Conservation (phyloP, 2,329 filamentous ascomycete genomes). For the Zelopaecilomyces penicillatus region DNA sequence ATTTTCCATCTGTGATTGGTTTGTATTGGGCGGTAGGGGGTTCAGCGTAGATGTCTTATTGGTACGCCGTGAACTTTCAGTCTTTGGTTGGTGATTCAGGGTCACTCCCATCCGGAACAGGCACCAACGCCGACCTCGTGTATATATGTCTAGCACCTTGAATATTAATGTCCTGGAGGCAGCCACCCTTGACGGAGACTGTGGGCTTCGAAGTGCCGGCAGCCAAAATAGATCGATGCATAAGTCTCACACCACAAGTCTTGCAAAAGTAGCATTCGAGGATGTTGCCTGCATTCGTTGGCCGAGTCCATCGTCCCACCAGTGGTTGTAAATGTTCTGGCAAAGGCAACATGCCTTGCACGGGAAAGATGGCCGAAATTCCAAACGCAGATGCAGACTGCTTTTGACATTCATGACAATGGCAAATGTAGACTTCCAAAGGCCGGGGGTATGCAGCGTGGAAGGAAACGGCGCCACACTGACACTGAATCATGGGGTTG, state of each 20-base stretch:
- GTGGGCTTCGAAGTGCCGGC: conserved; percentile 29
- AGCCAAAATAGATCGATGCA: conserved; percentile 32
- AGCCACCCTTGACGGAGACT: conserved; percentile 39
- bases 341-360: conserved; percentile 32
- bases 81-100: conserved; percentile 11
- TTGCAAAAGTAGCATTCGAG: conserved; percentile 36
- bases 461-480: conserved; percentile 32
- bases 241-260: conserved; percentile 36
- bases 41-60: background rate
- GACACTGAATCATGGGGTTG: conserved; percentile 24
- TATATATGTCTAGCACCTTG: conserved; percentile 36
- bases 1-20: too few species aligned
- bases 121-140: conserved; percentile 34
- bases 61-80: background rate
- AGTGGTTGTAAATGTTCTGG: conserved; percentile 21
- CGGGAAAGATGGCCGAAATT: conserved; percentile 34
- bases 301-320: conserved; percentile 29
- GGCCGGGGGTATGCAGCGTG: conserved; percentile 26
- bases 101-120: conserved; percentile 30
- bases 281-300: conserved; percentile 30
- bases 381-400: conserved; percentile 39
- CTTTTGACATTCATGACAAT: conserved; percentile 37
- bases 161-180: conserved; percentile 33
- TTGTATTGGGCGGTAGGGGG: too few species aligned
- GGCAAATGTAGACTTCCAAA: conserved; percentile 33